These are phyloP conservation scores for Voacanga thouarsii DNA, from an alignment of 257 asterid species.

Conservation along the genomic window DNA sequence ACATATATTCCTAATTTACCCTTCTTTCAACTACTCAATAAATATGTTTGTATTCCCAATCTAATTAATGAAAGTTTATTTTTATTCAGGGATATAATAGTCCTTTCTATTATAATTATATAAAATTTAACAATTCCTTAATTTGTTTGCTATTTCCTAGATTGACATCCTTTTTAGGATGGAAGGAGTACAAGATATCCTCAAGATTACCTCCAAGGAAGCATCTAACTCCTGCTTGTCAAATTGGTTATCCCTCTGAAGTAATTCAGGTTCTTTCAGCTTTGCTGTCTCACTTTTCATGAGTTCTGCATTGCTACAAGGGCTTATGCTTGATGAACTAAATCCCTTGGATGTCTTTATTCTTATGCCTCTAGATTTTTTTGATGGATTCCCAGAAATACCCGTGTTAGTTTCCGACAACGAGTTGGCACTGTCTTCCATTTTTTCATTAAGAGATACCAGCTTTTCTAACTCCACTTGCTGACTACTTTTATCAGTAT, in stretches of 20 bases:
- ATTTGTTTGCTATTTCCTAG: too few species aligned
- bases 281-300: conserved; percentile 54
- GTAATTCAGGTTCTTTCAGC: conserved; percentile 49
- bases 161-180: too few species aligned
- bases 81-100: too few species aligned
- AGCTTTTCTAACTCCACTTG: conserved; percentile 57
- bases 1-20: too few species aligned
- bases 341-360: conserved; percentile 75
- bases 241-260: conserved; percentile 39
- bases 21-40: too few species aligned
- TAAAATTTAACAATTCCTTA: too few species aligned
- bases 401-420: conserved; percentile 60
- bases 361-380: conserved; percentile 62
- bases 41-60: too few species aligned
- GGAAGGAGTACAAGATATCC: background rate
- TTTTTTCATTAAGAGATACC: conserved; percentile 48
- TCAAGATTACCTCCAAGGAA: conserved; percentile 69
- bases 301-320: conserved; percentile 66
- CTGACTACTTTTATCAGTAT: conserved; percentile 66
- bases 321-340: conserved; percentile 79
- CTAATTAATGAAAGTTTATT: too few species aligned
- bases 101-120: too few species aligned
- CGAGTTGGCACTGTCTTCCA: conserved; percentile 87
- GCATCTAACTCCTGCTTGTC: conserved; percentile 72
- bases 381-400: conserved; percentile 37